These are phyloP conservation scores for Phoma sp. DNA, from an alignment of 2,329 filamentous ascomycete genomes.

Conservation along the genomic window DNA sequence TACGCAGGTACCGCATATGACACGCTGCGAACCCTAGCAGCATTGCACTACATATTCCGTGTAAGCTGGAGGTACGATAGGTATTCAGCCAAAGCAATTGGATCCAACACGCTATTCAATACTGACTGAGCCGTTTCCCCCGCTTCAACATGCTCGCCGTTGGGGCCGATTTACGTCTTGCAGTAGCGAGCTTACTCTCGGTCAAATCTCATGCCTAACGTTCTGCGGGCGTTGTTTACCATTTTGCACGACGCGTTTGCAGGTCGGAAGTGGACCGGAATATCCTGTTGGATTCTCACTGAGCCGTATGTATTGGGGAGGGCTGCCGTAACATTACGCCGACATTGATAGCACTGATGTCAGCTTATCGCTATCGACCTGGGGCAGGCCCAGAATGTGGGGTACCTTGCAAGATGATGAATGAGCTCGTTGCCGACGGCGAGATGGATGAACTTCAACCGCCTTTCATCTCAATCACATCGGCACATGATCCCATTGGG, in stretches of 20 bases:
- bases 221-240: constrained; percentile 14
- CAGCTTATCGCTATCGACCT: constrained; percentile 9
- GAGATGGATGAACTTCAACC: not conserved
- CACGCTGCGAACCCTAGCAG: constrained; percentile 14
- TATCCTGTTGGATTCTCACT: constrained; percentile 7
- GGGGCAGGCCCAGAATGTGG: constrained; percentile 8
- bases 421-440: not conserved
- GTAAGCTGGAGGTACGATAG: constrained; percentile 20
- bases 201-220: constrained; percentile 6
- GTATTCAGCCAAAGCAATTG: constrained; percentile 2
- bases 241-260: constrained; percentile 14
- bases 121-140: constrained; percentile 1
- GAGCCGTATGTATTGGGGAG: not conserved
- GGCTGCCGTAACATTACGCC: not conserved
- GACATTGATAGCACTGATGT: not conserved
- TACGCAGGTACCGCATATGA: constrained; percentile 23
- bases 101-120: not conserved
- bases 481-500: constrained; percentile 9
- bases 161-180: constrained; percentile 5
- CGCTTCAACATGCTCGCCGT: constrained; percentile 11
- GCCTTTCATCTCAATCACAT: not conserved
- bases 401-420: not conserved
- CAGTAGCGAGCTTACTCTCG: constrained; percentile 17
- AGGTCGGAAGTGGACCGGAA: constrained; percentile 11
- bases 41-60: constrained; percentile 16